These are phyloP conservation scores for Globisporangium paddicum DNA, from an alignment of 352 stramenopile species.

Conservation along the genomic window DNA sequence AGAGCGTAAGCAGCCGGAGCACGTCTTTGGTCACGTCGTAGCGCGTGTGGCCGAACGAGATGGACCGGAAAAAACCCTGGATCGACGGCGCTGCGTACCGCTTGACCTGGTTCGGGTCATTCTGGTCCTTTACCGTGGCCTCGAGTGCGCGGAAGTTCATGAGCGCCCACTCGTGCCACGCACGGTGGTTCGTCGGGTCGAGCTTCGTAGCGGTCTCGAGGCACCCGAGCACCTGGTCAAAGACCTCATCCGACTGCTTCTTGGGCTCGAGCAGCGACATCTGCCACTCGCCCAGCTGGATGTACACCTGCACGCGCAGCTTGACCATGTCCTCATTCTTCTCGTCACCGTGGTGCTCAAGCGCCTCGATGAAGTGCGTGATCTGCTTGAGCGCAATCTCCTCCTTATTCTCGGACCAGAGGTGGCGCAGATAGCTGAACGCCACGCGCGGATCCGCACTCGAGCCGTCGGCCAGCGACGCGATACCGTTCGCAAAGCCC, in stretches of 20 bases:
- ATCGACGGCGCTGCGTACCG: conserved; percentile 91
- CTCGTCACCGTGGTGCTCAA: conserved; percentile 62
- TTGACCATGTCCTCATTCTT: conserved; percentile 65
- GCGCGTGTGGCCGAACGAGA: conserved; percentile 93
- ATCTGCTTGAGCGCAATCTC: conserved; percentile 81
- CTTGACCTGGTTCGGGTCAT: conserved; percentile 38
- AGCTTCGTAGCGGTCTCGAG: conserved; percentile 78
- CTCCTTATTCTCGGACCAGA: conserved; percentile 82
- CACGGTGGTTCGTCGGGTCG: conserved; percentile 93
- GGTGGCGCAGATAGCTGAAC: conserved; percentile 74
- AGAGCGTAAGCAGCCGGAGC: conserved; percentile 97
- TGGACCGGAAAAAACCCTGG: conserved; percentile 97
- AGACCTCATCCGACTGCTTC: conserved; percentile 66
- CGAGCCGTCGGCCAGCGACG: conserved; percentile 61
- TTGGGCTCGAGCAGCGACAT: conserved; percentile 70
- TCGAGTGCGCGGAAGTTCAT: conserved; percentile 94
- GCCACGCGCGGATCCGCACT: conserved; percentile 72
- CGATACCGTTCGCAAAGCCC: conserved; percentile 46
- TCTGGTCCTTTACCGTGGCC: conserved; percentile 47
- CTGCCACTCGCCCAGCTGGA: conserved; percentile 84
- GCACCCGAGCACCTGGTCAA: conserved; percentile 75
- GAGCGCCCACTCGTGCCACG: conserved; percentile 98
- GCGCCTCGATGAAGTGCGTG: conserved; percentile 78
- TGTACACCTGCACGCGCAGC: conserved; percentile 82
- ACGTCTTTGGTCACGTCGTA: conserved; percentile 97